These are phyloP conservation scores for Antitrichia curtipendula DNA, from an alignment of 225 moss, liverwort and hornwort genomes.

Conservation along the genomic window DNA sequence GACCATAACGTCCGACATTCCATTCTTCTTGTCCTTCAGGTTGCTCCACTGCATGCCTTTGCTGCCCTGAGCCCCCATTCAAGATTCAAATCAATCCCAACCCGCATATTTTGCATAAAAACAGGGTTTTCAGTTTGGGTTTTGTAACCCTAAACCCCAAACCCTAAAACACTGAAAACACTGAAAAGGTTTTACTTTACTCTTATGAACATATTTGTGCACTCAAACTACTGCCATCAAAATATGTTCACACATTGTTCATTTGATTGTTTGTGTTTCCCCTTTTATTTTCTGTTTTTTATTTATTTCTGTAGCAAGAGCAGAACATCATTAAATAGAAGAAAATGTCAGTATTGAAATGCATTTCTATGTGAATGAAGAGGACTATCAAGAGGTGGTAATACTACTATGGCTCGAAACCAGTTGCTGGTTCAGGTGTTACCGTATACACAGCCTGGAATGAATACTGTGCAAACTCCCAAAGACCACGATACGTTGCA, in stretches of 20 bases:
- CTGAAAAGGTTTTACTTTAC: not conserved
- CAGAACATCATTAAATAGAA: not conserved
- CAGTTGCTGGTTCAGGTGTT: not conserved
- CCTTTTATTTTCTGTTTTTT: not conserved
- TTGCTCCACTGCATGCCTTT: conserved; percentile 61
- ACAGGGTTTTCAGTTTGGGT: not conserved
- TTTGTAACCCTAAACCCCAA: too few relatives aligned
- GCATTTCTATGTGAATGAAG: not conserved
- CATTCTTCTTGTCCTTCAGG: conserved; percentile 51
- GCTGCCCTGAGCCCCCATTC: not conserved
- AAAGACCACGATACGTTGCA: conserved; percentile 66
- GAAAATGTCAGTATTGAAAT: not conserved
- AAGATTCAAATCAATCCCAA: not conserved
- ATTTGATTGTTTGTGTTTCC: not conserved
- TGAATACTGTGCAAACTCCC: conserved; percentile 64
- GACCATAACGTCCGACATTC: conserved; percentile 21
- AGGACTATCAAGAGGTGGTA: not conserved
- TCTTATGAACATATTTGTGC: not conserved
- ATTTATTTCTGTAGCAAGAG: not conserved
- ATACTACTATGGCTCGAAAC: not conserved
- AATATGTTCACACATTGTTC: not conserved
- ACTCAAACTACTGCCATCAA: not conserved
- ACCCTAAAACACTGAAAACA: too few relatives aligned
- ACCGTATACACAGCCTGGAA: conserved; percentile 42
- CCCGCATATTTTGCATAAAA: not conserved